Evolutionary conservation across 2,329 filamentous ascomycete genomes (phyloP), one percentile per base, ranked within the genome.

Genomic region (Grosmannia huntii): DNA sequence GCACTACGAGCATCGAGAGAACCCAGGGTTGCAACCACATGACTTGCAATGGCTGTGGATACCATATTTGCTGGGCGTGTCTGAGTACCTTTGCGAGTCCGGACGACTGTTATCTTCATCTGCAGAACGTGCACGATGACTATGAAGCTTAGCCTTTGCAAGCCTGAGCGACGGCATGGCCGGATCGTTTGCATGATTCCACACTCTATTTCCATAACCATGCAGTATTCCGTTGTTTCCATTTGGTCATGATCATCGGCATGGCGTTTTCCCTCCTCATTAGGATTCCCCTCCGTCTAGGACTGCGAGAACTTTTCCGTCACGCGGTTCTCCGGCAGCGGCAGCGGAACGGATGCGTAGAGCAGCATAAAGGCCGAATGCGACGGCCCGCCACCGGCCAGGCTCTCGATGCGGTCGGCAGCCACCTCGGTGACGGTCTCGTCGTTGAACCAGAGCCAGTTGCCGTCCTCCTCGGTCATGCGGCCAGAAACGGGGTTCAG

Each of bases 381-480:
- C 57, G 84, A 87, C 72, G 94, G 89, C 64, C 90, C 92, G 67
- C 95, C 94, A 60, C 94, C 95, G 55, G 90, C 82, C 56, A 99
- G 79, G 4, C 85, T 87, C 69, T 92, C 88, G 64, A 99, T 95
- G 76, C 95, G 94, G 66, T 97, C 92, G 28, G 83, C 77, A 19
- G 89, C 84, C 31, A 99, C 94, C 75, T 99, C 94, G 16, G 87
- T 84, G 38, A 99, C 94, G 75, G 90, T 95, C 69, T 99, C 92
- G 67, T 99, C 94, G 71, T 99, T 97, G 80, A 99, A 99, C 92
- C 94, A 99, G 92, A 94, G 99, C 94, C 94, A 99, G 67, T 90
- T 96, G 65, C 89, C 90, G 68, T 95, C 90, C 68, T 95, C 90
- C 67, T 87, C 84, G 57, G 82, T 83, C 66, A 83, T 77, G 75